These are phyloP conservation scores for Heliamphora exappendiculata DNA, from an alignment of 148 eudicot species.

Conservation along the genomic window DNA sequence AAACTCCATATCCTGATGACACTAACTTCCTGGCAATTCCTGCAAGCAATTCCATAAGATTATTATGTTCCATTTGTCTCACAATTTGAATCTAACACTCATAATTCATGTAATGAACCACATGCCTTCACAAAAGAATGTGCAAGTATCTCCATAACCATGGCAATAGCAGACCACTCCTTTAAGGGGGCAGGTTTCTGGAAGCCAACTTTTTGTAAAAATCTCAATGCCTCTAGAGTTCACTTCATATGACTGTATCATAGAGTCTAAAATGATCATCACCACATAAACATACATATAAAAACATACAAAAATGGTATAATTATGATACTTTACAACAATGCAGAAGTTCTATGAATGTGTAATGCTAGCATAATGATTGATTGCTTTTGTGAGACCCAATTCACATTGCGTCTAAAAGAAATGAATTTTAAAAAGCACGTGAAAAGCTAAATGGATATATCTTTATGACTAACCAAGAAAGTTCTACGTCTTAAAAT, in stretches of 20 bases:
- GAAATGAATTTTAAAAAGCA: not conserved
- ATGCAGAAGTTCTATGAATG: not conserved
- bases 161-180: constrained; percentile 75
- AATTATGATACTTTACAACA: too few species aligned
- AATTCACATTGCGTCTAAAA: not conserved
- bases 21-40: constrained; percentile 88
- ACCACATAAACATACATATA: not conserved
- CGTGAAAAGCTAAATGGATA: not conserved
- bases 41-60: constrained; percentile 30
- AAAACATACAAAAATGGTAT: not conserved
- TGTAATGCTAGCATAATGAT: not conserved
- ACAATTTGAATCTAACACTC: constrained; percentile 12
- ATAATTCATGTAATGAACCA: constrained; percentile 10
- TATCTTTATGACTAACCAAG: constrained; percentile 1
- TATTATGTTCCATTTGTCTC: constrained; percentile 14
- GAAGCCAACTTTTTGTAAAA: constrained; percentile 86
- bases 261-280: constrained; percentile 14
- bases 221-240: constrained; percentile 76
- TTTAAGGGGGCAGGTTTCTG: constrained; percentile 51
- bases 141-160: constrained; percentile 98
- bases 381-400: not conserved
- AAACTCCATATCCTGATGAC: constrained; percentile 78
- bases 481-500: not conserved
- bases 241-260: constrained; percentile 60
- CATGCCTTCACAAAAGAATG: constrained; percentile 92